Evolutionary conservation across 1,284 basidiomycete genomes (phyloP), one percentile per base, ranked within the genome.

Genomic region (Cryptococcus sp.): DNA sequence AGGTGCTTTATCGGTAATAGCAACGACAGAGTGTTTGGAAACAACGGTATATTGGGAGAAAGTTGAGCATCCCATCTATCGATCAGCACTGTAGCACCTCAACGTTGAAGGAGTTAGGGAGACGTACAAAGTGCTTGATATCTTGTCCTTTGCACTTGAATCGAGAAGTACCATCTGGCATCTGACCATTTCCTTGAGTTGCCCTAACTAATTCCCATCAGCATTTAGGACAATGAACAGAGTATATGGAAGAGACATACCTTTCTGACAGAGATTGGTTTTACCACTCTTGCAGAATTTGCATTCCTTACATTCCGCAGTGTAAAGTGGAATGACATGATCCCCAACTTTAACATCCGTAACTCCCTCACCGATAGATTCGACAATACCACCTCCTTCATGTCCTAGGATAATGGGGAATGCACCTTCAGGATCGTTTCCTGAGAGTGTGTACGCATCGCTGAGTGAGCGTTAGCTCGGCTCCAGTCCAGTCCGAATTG

Each of bases 1-100:
- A 10, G 91, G 88, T 1, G 94, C 96, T 62, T 83, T 80, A 57
- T 84, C 80, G 77, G 87, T 85, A 57, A 98, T 85, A 22, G 89
- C 85, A 40, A 98, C 94, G 21, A 99, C 88, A 31, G 93, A 98
- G 57, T 92, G 92, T 67, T 99, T 91, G 46, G 91, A 90, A 4
- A 98, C 92, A 52, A 98, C 96, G 11, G 96, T 98, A 80, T 98
- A 99, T 75, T 98, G 93, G 22, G 91, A 93, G 79, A 99, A 98
- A 4, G 94, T 96, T 43, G 93, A 97, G 21, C 87, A 91, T 45
- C 94, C 94, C 96, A 98, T 99, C 90, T 93, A 57, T 23, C 37
- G n/a, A 23, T 34, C 37, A 37, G 36, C 23, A 28, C 14, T 28
- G 4, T 28, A 4, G 4, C 11, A 4, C 28, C 11, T 28, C 28